Evolutionary conservation across 1,139 yeast species (phyloP).

Genomic region (Yamadazyma blattariae): DNA sequence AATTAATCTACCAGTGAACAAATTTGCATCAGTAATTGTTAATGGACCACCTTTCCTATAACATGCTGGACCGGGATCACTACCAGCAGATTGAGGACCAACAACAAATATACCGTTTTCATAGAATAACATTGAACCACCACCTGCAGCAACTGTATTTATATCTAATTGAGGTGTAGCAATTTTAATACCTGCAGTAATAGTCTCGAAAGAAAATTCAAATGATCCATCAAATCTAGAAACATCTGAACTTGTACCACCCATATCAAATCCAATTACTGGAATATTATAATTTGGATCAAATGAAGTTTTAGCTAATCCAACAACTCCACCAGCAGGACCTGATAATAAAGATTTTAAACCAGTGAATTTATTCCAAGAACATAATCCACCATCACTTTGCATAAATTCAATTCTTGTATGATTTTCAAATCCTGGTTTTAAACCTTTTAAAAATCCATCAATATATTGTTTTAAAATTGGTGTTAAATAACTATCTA

Average conservation of each 20-base stretch:
- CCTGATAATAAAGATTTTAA: conserved; percentile 52
- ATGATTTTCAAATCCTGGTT: conserved; percentile 34
- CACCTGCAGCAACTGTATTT: conserved; percentile 61
- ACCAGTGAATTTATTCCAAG: conserved; percentile 48
- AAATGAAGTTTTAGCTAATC: conserved; percentile 49
- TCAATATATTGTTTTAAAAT: conserved; percentile 60
- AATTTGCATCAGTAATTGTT: conserved; percentile 55
- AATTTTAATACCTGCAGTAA: conserved; percentile 53
- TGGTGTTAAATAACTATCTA: conserved; percentile 78
- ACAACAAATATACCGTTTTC: conserved; percentile 50
- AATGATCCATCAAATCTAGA: conserved; percentile 42
- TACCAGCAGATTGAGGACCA: conserved; percentile 56
- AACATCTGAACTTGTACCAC: conserved; percentile 60
- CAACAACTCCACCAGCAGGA: conserved; percentile 63
- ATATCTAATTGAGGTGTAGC: conserved; percentile 59
- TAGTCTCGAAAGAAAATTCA: conserved; percentile 53
- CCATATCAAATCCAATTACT: conserved; percentile 58
- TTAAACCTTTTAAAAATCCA: conserved; percentile 60
- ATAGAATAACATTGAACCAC: conserved; percentile 52
- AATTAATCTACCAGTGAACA: conserved; percentile 47
- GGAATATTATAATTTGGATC: conserved; percentile 38
- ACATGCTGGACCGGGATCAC: conserved; percentile 61
- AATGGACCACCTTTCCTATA: conserved; percentile 57
- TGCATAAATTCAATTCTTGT: conserved; percentile 51
- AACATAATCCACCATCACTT: conserved; percentile 55